Base-by-base conservation (phyloP, 2,329 filamentous ascomycete species). In the Verticillium longisporum region DNA sequence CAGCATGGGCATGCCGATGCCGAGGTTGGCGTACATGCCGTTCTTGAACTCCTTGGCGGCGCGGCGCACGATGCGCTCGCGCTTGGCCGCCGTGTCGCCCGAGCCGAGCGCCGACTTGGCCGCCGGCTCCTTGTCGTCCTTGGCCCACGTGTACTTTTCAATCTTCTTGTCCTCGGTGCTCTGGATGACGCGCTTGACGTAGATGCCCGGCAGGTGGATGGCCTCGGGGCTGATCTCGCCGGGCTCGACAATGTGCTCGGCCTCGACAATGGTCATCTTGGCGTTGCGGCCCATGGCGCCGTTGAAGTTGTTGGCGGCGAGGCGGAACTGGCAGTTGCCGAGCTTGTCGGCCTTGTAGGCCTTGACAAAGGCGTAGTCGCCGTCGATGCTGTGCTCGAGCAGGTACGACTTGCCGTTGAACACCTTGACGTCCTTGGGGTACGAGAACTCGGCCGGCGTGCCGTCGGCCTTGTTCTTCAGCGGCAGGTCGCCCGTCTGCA, bases 31-130 rank as follows among this genome's bases (percentile, higher is more conserved):
- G 74, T 96, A 96, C 91, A 95, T 95, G 77, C 92, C 92, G 75
- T 96, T 93, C 83, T 94, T 91, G 78, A 96, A 93, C 77, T 96
- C 92, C 80, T 93, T 93, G 57, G 92, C 91, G 0, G 92, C 92
- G 62, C 92, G 83, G 65, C 86, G 85, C 56, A 96, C 91, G 73
- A 96, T 97, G 63, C 89, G 85, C 77, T 96, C 91, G 63, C 92
- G 86, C 81, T 92, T 92, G 70, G 84, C 85, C 57, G 89, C 85
- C 57, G 86, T 84, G 71, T 88, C 84, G 62, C 90, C 88, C 61
- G 85, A 85, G 53, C 88, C 89, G 54, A 91, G 77, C 2, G 81
- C 85, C 65, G 84, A 78, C 71, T 79, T 80, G 60, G 77, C 75
- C 54, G 78, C 82, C 60, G 83, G 81, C 61, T 86, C 83, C 67